Base-by-base conservation (phyloP, 164 flowering plant genomes). In the Paratinospora sagittata region DNA sequence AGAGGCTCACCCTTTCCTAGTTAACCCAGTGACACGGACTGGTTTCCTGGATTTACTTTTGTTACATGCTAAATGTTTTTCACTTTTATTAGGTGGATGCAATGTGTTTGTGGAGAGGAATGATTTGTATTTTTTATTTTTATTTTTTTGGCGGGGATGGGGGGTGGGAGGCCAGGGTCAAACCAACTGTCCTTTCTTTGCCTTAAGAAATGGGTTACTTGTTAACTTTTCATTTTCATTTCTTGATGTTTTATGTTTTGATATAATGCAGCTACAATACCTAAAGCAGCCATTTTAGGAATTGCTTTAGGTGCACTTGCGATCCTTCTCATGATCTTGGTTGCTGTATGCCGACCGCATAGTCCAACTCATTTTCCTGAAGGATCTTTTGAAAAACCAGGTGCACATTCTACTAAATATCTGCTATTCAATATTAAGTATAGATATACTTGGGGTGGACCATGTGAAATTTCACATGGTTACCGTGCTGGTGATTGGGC, bases 231-330 rank as follows among this genome's bases (percentile, higher is more conserved):
- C 49, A 9, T 43, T 49, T 49, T 49, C 17, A 12, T 14, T 3
- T 49, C n/a, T 49, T 49, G 57, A 17, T 49, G 4, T 13, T 49
- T 14, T 12, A 17, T 3, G 12, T 49, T 49, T 19, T 10, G 57
- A 10, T 14, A 49, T 49, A 12, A 26, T 88, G 85, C 96, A 92
- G 99, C 82, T 27, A 45, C 88, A n/a, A 82, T 92, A 14, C 87
- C 97, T 52, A 95, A 89, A 84, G 94, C 93, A 58, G 96, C 97
- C 10, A 92, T 95, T 49, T 76, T 92, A 21, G 99, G 98, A 23
- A 92, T 95, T 70, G 89, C 97, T 43, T 76, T 95, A 66, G 97
- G 97, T 36, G 90, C 88, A 27, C 87, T 91, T 66, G 90, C 84
- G 52, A 77, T 92, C 75, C 89, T 92, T 78, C 93, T 95, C 73